phyloP scores from a whole-genome alignment of 2,329 filamentous ascomycete species.

The Zalaria sp. region DNA sequence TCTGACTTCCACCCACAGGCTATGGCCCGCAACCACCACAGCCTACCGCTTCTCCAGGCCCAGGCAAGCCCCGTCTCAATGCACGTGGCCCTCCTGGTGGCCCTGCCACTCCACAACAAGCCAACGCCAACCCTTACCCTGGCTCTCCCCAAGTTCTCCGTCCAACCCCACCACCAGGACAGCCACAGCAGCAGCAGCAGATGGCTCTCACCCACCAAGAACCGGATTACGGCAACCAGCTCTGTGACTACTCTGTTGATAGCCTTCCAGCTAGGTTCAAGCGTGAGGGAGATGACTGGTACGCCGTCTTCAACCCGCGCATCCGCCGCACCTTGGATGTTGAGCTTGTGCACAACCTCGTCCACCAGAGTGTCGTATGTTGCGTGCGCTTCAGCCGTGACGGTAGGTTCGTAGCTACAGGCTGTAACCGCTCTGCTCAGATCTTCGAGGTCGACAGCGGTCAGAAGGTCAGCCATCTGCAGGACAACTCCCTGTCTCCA shows the following conservation, averaged over 20 bases:
- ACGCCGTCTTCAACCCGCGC: constrained; percentile 88
- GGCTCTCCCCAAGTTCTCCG: constrained; percentile 83
- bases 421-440: constrained; percentile 97
- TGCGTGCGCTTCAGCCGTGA: constrained; percentile 95
- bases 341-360: constrained; percentile 81
- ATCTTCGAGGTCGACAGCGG: constrained; percentile 90
- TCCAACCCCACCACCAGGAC: constrained; percentile 51
- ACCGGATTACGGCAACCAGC: constrained; percentile 42
- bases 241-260: constrained; percentile 79
- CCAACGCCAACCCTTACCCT: constrained; percentile 73
- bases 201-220: constrained; percentile 13
- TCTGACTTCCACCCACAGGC: constrained; percentile 28
- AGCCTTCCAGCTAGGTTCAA: constrained; percentile 75
- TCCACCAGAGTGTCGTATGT: constrained; percentile 93
- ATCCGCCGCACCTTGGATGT: constrained; percentile 85
- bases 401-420: constrained; percentile 89
- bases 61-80: constrained; percentile 53
- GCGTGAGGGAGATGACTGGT: constrained; percentile 85
- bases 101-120: constrained; percentile 84
- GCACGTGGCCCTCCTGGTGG: constrained; percentile 40
- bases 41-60: constrained; percentile 75
- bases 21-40: constrained; percentile 74
- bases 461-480: constrained; percentile 74
- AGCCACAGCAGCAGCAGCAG: constrained; percentile 20
- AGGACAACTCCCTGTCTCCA: constrained; percentile 77